Base-by-base conservation (phyloP, 257 asterid genomes). In the Petrea volubilis region DNA sequence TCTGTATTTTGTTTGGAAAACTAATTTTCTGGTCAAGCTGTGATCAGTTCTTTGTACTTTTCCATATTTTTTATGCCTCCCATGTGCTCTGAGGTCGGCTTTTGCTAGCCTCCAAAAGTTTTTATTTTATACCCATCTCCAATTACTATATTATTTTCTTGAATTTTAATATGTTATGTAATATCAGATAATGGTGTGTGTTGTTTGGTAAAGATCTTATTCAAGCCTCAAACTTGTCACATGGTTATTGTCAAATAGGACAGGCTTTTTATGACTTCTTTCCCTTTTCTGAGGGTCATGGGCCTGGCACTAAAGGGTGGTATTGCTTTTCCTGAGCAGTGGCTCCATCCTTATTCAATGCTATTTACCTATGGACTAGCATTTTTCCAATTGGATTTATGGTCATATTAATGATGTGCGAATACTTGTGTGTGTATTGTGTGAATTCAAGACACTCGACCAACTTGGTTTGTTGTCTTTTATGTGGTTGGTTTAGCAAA, bases 161-260 rank as follows among this genome's bases (percentile, higher is more conserved):
- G 15, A 18, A 44, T 17, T 46, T 56, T 44, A 31, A 23, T 75
- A 24, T 57, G n/a, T 8, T 74, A 46, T 65, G 21, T 29, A 40
- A 13, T 40, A 38, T 60, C 33, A n/a, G 7, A 64, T 49, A 3
- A 18, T 52, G 41, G n/a, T 51, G 62, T 50, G 51, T 25, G 36
- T 68, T 68, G 79, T 79, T 49, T 65, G 77, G 29, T 47, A 24
- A 51, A 34, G 50, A 41, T 27, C 65, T 43, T 53, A 14, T 79
- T 41, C 43, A 67, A 67, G 78, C 64, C 66, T 75, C 72, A 61
- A 29, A 38, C 9, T 3, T 21, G 10, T 75, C 80, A 74, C 78
- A 60, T 79, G 80, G 38, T 29, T n/a, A 25, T 61, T 50, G 57
- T 40, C 27, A 67, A 31, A 60, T 46, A 14, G 25, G 74, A 72